Conservation (phyloP, 805 yeast species). For the Blastobotrys attinorum region DNA sequence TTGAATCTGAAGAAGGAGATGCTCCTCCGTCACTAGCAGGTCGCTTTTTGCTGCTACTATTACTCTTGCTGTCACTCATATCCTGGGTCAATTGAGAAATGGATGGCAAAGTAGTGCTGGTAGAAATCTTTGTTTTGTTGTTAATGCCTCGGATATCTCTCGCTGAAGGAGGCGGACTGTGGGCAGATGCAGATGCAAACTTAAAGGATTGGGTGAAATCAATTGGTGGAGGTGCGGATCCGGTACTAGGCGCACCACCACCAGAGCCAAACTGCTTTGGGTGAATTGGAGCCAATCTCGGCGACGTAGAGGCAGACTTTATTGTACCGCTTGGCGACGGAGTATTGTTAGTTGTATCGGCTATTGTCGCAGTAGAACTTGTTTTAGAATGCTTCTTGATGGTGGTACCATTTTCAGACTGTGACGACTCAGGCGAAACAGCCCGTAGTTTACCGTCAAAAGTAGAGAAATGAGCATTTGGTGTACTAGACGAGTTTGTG, state of each 20-base stretch:
- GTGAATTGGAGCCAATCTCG: not conserved
- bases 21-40: not conserved
- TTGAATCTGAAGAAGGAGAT: not conserved
- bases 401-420: not conserved
- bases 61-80: not conserved
- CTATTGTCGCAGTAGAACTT: not conserved
- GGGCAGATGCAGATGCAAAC: not conserved
- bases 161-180: not conserved
- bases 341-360: no score
- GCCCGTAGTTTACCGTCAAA: not conserved
- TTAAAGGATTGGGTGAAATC: slow-evolving; percentile 4
- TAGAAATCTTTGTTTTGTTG: not conserved
- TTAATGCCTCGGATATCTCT: not conserved
- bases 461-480: not conserved
- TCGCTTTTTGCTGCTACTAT: not conserved
- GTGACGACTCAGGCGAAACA: not conserved
- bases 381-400: not conserved
- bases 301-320: not conserved
- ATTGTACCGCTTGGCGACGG: no score
- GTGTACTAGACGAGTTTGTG: slow-evolving; percentile 2
- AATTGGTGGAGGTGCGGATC: slow-evolving; percentile 1
- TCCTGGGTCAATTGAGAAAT: slow-evolving; percentile 2
- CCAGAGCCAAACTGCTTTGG: not conserved
- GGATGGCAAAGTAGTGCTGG: not conserved
- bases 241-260: not conserved